phyloP scores from a whole-genome alignment of 2,329 filamentous ascomycete species.

The Fusarium poae region DNA sequence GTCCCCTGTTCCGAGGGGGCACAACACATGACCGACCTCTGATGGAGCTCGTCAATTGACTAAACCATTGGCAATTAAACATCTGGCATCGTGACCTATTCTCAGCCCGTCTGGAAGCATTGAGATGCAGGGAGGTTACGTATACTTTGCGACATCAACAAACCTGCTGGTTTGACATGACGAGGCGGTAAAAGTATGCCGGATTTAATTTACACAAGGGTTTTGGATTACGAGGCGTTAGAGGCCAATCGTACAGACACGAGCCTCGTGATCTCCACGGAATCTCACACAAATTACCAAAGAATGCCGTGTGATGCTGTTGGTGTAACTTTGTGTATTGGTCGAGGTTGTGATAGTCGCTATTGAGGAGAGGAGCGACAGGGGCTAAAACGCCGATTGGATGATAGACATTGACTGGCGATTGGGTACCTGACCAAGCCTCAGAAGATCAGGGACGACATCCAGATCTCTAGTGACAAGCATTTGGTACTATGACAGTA shows the following conservation, averaged over 20 bases:
- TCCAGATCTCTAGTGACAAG: slow-evolving; percentile 24
- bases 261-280: slow-evolving; percentile 31
- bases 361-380: slow-evolving; percentile 10
- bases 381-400: slow-evolving; percentile 41
- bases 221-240: slow-evolving; percentile 31
- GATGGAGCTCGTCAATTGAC: slow-evolving; percentile 43
- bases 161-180: slow-evolving; percentile 11
- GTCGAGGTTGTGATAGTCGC: slow-evolving; percentile 21
- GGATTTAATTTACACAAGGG: slow-evolving; percentile 22
- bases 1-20: slow-evolving; percentile 35
- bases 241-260: slow-evolving; percentile 10
- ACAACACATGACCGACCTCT: slow-evolving; percentile 46
- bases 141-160: slow-evolving; percentile 21
- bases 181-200: slow-evolving; percentile 34
- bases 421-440: slow-evolving; percentile 4
- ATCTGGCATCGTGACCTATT: slow-evolving; percentile 47
- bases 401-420: slow-evolving; percentile 22
- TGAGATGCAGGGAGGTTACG: slow-evolving; percentile 24
- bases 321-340: slow-evolving; percentile 24
- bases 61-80: slow-evolving; percentile 47
- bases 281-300: slow-evolving; percentile 23
- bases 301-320: slow-evolving; percentile 14
- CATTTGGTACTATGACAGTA: not conserved
- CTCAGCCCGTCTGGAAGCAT: slow-evolving; percentile 28
- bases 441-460: slow-evolving; percentile 17